Conservation (phyloP, 495 filamentous ascomycete species). For the Xylaria curta region DNA sequence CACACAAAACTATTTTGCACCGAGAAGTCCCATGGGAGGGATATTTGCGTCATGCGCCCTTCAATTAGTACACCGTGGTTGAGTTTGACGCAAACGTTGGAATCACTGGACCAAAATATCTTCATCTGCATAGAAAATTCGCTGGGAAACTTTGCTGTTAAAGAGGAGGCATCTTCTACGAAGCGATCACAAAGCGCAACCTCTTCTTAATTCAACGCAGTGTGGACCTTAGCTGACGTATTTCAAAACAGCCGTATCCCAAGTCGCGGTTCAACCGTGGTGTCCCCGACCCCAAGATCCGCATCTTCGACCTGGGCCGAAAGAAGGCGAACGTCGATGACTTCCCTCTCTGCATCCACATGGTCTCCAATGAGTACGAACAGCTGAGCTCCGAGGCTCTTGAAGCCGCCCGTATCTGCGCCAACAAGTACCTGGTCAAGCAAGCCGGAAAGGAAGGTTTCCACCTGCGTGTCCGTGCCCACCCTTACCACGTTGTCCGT, state of each 20-base stretch:
- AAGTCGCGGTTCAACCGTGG: conserved; percentile 99
- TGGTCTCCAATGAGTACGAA: conserved; percentile 99
- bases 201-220: neutral
- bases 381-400: conserved; percentile 98
- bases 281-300: conserved; percentile 99
- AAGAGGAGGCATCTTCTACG: neutral
- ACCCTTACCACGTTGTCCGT: conserved; percentile 99
- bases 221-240: conserved; percentile 27
- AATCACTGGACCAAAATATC: neutral
- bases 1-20: neutral
- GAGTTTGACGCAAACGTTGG: neutral
- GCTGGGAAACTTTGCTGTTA: neutral
- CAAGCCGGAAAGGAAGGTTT: conserved; percentile 97
- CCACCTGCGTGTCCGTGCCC: conserved; percentile 96
- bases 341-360: conserved; percentile 97
- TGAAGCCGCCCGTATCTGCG: conserved; percentile 98
- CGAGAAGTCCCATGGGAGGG: neutral
- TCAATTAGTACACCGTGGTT: neutral
- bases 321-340: conserved; percentile 98
- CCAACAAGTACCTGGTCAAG: conserved; percentile 99
- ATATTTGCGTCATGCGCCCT: conserved; percentile 1
- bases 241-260: conserved; percentile 80
- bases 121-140: neutral
- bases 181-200: neutral
- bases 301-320: conserved; percentile 99